Base-by-base conservation (phyloP, 2,329 filamentous ascomycete genomes). In the Kalaharituber pfeilii region DNA sequence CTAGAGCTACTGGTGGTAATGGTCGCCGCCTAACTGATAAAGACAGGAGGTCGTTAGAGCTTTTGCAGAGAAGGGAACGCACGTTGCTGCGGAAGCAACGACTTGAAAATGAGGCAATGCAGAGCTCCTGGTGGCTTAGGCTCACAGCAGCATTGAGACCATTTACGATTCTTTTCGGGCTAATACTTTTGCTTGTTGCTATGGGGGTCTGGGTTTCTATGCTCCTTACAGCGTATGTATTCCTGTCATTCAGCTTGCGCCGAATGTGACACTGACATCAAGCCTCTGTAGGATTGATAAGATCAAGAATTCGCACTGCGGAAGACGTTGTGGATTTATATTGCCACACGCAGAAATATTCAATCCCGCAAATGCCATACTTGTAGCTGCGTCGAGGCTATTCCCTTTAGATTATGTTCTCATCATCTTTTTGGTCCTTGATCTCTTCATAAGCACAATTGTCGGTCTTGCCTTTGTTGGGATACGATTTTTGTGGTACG, bases 371-470 rank as follows among this genome's bases (percentile, higher is more conserved):
- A 96, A 98, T 71, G 94, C 82, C 77, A 73, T 94, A 55, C 79
- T 94, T 57, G 80, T 94, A 59, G 76, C 84, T 68, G 78, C 86
- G 0, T 82, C 88, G 47, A 82, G 79, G 63, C 79, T 83, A 1
- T 96, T 95, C 71, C 91, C 91, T 0, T 74, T 94, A 59, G 91
- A 98, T 71, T 96, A 96, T 67, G 71, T 91, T 28, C 75, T 98
- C 52, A 93, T 94, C 75, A 79, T 86, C 0, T 71, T 94, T 1
- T 71, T 98, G 7, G 79, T 93, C 0, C 71, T 96, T 1, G 30
- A 95, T 62, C 81, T 98, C 67, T 96, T 98, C 71, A 81, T 78
- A 69, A 83, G 85, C 64, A 88, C 87, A 8, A 81, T 98, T 51
- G 78, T 86, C 1, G 91, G 91, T 15, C 80, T 96, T 52, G 84